Evolutionary conservation across 2,329 filamentous ascomycete genomes (phyloP).

Genomic region (Teratosphaeria nubilosa): DNA sequence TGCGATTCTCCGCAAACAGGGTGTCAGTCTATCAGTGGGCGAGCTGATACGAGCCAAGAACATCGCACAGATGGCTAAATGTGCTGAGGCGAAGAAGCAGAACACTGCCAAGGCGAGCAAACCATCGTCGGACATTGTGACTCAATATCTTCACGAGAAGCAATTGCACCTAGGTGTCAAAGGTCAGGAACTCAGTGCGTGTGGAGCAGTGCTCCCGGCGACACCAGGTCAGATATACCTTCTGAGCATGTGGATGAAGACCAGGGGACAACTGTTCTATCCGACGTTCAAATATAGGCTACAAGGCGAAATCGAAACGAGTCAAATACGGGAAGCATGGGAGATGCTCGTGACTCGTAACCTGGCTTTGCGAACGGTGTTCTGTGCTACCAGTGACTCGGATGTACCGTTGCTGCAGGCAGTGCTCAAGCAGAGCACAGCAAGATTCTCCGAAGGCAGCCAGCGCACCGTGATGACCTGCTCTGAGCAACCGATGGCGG

Average conservation of each 20-base stretch:
- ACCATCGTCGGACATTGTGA: constrained; percentile 9
- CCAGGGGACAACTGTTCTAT: constrained; percentile 58
- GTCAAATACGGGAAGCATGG: constrained; percentile 52
- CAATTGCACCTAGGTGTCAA: constrained; percentile 29
- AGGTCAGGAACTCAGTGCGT: background rate
- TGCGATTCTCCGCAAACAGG: constrained; percentile 55
- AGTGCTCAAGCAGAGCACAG: constrained; percentile 36
- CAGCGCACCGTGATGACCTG: background rate
- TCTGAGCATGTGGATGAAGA: constrained; percentile 64
- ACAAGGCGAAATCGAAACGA: constrained; percentile 27
- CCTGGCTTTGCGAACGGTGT: constrained; percentile 59
- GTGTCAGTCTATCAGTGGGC: constrained; percentile 55
- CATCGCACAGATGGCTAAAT: constrained; percentile 51
- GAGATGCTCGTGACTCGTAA: constrained; percentile 42
- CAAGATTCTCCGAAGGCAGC: constrained; percentile 23
- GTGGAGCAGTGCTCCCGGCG: constrained; percentile 52
- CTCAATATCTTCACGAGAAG: constrained; percentile 25
- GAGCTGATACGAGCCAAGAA: constrained; percentile 59
- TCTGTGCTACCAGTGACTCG: constrained; percentile 43
- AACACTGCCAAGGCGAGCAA: background rate
- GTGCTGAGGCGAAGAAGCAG: constrained; percentile 12
- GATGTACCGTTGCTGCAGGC: constrained; percentile 54
- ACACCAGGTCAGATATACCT: constrained; percentile 73
- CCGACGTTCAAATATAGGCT: constrained; percentile 58
- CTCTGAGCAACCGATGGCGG: background rate